Conservation (phyloP, 1,284 basidiomycete species). For the Heliocybe sulcata region DNA sequence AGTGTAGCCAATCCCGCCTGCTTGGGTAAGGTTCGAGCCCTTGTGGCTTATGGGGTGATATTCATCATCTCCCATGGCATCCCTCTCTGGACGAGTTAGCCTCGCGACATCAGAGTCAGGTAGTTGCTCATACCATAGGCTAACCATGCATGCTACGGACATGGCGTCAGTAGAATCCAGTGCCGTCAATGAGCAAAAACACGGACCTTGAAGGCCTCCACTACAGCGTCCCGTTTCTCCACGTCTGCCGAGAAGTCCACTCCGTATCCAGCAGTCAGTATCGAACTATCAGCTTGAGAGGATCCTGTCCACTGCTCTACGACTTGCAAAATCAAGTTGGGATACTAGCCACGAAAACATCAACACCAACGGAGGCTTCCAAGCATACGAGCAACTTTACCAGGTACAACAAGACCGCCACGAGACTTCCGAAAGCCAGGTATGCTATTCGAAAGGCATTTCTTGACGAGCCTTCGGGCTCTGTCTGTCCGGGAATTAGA, state of each 20-base stretch:
- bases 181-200: not conserved
- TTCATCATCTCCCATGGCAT: slow-evolving; percentile 87
- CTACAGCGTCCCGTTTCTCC: slow-evolving; percentile 58
- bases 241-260: slow-evolving; percentile 46
- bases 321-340: not conserved
- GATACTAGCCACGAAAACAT: not conserved
- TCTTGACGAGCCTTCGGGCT: too few relatives aligned
- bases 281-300: not conserved
- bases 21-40: slow-evolving; percentile 71
- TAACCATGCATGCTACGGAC: slow-evolving; percentile 58
- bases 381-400: too few relatives aligned
- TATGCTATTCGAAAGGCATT: too few relatives aligned
- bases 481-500: too few relatives aligned
- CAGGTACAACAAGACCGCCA: too few relatives aligned
- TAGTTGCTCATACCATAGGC: slow-evolving; percentile 55
- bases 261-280: not conserved
- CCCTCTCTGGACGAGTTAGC: slow-evolving; percentile 50
- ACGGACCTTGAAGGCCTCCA: slow-evolving; percentile 72
- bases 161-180: slow-evolving; percentile 18
- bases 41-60: slow-evolving; percentile 74
- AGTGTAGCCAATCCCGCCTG: slow-evolving; percentile 82
- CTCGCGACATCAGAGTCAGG: slow-evolving; percentile 7
- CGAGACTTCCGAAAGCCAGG: too few relatives aligned
- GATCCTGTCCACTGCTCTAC: not conserved
- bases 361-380: too few relatives aligned